Percentiles rank a stretch among this genome's conserved stretches.
phyloP scores from a whole-genome alignment of 2,329 filamentous ascomycete species.

The Aspergillus sp. region DNA sequence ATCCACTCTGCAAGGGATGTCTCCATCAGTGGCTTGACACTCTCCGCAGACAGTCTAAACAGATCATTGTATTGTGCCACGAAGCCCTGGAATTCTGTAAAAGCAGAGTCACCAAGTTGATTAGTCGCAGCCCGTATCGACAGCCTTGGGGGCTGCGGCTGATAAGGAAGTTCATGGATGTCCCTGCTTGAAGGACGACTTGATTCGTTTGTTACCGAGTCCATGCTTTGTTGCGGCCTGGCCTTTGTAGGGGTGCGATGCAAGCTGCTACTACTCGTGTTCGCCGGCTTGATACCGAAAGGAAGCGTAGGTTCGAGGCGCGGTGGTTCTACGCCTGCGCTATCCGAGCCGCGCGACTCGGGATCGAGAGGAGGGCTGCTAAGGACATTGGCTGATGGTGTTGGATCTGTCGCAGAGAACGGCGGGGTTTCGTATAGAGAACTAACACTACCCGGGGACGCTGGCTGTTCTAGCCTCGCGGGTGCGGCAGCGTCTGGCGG shows the following conservation, averaged over 20 bases:
- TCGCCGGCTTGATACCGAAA: constrained; percentile 11
- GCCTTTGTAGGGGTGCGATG: background rate
- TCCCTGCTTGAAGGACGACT: constrained; percentile 11
- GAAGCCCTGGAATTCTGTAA: constrained; percentile 61
- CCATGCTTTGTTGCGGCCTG: constrained; percentile 4
- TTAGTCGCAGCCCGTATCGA: constrained; percentile 31
- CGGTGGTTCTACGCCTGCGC: constrained; percentile 3
- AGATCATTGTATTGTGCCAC: constrained; percentile 67
- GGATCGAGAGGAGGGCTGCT: constrained; percentile 20
- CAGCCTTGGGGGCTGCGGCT: constrained; percentile 22
- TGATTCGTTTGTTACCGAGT: constrained; percentile 3
- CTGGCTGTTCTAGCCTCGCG: constrained; percentile 2
- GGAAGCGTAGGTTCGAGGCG: constrained; percentile 13
- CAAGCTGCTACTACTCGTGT: background rate
- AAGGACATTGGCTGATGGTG: constrained; percentile 20
- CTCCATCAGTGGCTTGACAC: constrained; percentile 56
- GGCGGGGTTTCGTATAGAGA: constrained; percentile 23
- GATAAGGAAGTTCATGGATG: constrained; percentile 11
- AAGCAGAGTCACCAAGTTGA: constrained; percentile 55
- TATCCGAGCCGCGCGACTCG: constrained; percentile 6
- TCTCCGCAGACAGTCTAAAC: constrained; percentile 70
- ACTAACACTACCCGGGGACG: constrained; percentile 14
- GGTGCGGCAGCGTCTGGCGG: constrained; percentile 14
- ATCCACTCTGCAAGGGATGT: constrained; percentile 60
- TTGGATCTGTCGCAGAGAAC: constrained; percentile 17